A percentile compares a stretch with the other conserved stretches of the same genome.
Conservation (phyloP, 2,329 filamentous ascomycete species). For the Thielaviopsis punctulata region DNA sequence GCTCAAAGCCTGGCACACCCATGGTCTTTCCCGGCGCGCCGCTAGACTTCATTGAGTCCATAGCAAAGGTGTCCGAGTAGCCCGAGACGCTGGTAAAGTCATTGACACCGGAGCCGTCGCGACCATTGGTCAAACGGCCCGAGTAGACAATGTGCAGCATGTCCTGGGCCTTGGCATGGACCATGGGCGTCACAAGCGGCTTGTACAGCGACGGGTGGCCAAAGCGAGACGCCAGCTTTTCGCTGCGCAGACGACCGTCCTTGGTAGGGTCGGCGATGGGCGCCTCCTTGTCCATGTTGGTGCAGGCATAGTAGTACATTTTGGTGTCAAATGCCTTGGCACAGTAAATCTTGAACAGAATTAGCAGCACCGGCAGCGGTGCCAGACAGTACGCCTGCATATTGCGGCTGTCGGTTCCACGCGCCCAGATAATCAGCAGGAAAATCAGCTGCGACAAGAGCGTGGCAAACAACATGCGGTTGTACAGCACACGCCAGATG, state of each 20-base stretch:
- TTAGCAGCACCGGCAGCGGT: conserved; percentile 61
- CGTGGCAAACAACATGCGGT: conserved; percentile 72
- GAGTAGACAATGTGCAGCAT: conserved; percentile 73
- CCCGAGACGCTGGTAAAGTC: conserved; percentile 44
- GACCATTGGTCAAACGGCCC: conserved; percentile 55
- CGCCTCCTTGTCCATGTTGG: conserved; percentile 27
- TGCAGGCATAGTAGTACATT: conserved; percentile 61
- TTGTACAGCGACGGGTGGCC: conserved; percentile 84
- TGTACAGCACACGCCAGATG: conserved; percentile 84
- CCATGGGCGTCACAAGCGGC: conserved; percentile 85
- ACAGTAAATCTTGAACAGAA: conserved; percentile 81
- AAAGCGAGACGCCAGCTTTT: conserved; percentile 60
- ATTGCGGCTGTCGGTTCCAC: conserved; percentile 39
- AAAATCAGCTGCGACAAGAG: conserved; percentile 66
- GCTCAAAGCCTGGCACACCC: conserved; percentile 59
- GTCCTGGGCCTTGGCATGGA: conserved; percentile 77
- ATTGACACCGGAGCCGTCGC: conserved; percentile 33
- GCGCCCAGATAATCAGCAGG: conserved; percentile 57
- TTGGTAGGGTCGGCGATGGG: conserved; percentile 12
- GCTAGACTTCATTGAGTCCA: conserved; percentile 57
- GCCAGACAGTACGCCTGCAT: conserved; percentile 46
- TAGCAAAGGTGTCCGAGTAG: conserved; percentile 65
- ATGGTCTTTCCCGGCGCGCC: conserved; percentile 30
- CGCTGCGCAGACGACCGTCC: conserved; percentile 36
- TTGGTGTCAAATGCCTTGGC: conserved; percentile 56